These are phyloP conservation scores for Rhizophagus clarus DNA, from an alignment of 192 early-diverging fungal species.

Conservation along the genomic window DNA sequence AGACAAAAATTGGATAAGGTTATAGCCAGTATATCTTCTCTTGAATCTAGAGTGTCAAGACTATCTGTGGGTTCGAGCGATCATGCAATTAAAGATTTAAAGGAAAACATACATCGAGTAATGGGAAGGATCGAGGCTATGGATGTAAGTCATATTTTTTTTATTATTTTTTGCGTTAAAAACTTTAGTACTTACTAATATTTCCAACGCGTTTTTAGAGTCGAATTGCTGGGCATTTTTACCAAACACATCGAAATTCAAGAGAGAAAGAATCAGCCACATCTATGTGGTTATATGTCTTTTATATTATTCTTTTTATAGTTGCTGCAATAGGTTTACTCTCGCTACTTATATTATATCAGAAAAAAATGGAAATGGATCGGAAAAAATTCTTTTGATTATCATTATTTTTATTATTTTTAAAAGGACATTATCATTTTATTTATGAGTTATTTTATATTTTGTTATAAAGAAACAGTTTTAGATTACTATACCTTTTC, in stretches of 20 bases:
- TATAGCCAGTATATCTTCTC: neutral
- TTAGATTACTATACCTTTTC: too few species aligned
- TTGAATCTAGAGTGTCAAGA: neutral
- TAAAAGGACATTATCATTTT: neutral
- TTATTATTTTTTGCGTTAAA: neutral
- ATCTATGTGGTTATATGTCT: neutral
- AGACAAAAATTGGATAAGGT: slow-evolving; percentile 23
- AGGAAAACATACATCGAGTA: neutral
- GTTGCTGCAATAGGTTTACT: neutral
- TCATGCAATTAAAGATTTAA: neutral
- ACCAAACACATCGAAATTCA: neutral
- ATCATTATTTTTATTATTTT: neutral
- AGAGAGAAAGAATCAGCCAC: neutral
- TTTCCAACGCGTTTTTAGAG: neutral
- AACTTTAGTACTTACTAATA: neutral
- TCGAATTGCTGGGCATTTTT: neutral
- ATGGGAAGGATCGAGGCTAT: neutral
- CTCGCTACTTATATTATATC: neutral
- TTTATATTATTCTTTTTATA: neutral
- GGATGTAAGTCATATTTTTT: slow-evolving; percentile 12
- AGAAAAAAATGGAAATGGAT: neutral
- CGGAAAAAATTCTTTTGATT: slow-evolving; percentile 25
- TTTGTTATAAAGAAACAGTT: too few species aligned
- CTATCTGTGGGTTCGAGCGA: neutral
- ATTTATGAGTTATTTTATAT: neutral